Percentiles rank a stretch among this genome's conserved stretches.
These are phyloP conservation scores for Heliamphora exappendiculata DNA, from an alignment of 148 eudicot genomes.

Conservation along the genomic window DNA sequence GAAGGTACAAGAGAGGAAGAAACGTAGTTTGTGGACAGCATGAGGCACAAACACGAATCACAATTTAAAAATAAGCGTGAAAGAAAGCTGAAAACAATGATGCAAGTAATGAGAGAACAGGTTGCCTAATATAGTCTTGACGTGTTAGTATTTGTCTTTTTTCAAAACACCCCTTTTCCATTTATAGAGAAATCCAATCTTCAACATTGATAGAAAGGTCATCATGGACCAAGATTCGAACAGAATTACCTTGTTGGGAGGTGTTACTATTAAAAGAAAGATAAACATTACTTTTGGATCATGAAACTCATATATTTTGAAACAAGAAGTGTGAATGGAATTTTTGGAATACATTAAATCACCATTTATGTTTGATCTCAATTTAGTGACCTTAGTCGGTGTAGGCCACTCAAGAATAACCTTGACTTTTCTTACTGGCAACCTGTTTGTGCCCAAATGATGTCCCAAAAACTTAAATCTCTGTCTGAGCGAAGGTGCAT, in stretches of 20 bases:
- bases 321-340: neutral
- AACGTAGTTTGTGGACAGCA: neutral
- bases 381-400: too few relatives aligned
- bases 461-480: too few relatives aligned
- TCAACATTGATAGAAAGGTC: neutral
- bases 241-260: neutral
- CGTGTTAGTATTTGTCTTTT: neutral
- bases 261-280: neutral
- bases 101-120: neutral
- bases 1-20: neutral
- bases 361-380: neutral
- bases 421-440: too few relatives aligned
- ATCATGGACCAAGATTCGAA: neutral
- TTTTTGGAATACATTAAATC: neutral
- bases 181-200: neutral
- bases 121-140: neutral
- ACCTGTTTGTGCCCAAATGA: too few relatives aligned
- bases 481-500: too few relatives aligned
- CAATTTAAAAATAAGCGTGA: neutral
- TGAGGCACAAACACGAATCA: neutral
- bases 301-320: neutral
- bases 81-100: neutral
- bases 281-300: neutral
- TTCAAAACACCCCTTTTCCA: neutral
- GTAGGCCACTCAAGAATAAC: too few relatives aligned